Evolutionary conservation across 345 rosid species (phyloP), one percentile per base, ranked within the genome.

Genomic region (Corchorus capsularis): DNA sequence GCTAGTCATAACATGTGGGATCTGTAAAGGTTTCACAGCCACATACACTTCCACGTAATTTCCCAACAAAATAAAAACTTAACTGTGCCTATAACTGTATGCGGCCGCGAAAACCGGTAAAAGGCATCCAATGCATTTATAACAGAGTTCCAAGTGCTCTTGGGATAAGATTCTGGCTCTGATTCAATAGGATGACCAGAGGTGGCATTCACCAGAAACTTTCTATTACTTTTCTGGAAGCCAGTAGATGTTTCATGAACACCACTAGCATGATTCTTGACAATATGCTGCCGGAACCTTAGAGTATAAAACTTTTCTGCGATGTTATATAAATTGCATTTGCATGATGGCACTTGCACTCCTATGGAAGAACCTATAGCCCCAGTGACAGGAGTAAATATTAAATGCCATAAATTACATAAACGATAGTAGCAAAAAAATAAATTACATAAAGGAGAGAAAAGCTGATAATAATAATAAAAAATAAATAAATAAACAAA

Each of bases 21-120:
- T 17, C 20, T 32, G n/a, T 35, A 34, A 32, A 32, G 32, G 71
- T 59, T 75, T 39, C 52, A 19, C 54, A 77, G 47, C 50, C 69
- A 71, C 43, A 59, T 75, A 60, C 43, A 60, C 12, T 32, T 74
- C 20, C 37, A 27, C 0, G 16, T 22, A 39, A 68, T 50, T 61
- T 63, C 55, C 63, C 73, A 57, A 57, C 17, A 78, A 67, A 61
- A 45, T 46, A 57, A 75, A 77, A 83, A 88, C 96, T 87, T 88
- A 91, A 95, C 99, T 85, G 98, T 93, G 86, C 99, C 99, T 20
- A 92, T 88, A 79, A 95, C 90, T 0, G 99, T 93, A 71, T 95
- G 98, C 16, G 99, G 99, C 71, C 97, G 87, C 11, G 99, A 93
- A 77, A 95, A 95, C 80, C 98, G 87, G 86, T 93, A 93, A 77